Evolutionary conservation across 2,329 filamentous ascomycete genomes (phyloP).

Genomic region (Onygena corvina): DNA sequence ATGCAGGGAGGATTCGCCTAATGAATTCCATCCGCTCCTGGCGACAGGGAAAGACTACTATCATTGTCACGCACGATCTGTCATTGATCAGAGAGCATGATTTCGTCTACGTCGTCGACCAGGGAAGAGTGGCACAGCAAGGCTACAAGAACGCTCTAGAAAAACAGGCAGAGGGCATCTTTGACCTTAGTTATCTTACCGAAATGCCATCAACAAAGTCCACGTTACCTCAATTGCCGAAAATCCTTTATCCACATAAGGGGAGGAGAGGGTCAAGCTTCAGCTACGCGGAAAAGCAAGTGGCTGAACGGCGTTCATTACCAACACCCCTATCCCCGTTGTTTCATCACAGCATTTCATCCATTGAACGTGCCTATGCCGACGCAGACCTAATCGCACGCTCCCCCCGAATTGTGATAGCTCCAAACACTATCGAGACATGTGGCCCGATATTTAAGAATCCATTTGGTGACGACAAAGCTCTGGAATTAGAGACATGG

Average conservation of each 20-base stretch:
- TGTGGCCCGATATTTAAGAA: not conserved
- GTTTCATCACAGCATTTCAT: not conserved
- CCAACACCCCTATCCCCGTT: conserved; percentile 1
- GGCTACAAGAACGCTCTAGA: conserved; percentile 44
- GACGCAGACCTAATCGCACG: not conserved
- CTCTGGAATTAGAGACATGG: not conserved
- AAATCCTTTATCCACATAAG: not conserved
- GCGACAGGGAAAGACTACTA: conserved; percentile 71
- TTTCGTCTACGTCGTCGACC: conserved; percentile 67
- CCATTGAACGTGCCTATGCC: not conserved
- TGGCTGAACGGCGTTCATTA: not conserved
- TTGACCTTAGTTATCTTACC: not conserved
- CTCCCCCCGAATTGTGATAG: not conserved
- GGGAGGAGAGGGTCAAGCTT: not conserved
- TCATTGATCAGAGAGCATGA: conserved; percentile 60
- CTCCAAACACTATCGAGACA: not conserved
- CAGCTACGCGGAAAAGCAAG: not conserved
- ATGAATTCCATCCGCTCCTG: conserved; percentile 66
- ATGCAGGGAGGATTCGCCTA: conserved; percentile 53
- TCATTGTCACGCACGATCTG: conserved; percentile 86
- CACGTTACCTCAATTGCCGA: not conserved
- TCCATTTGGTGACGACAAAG: not conserved
- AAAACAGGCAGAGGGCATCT: not conserved
- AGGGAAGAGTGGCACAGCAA: conserved; percentile 54
- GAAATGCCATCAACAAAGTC: not conserved